Evolutionary conservation across 805 yeast genomes (phyloP), one percentile per base, ranked within the genome.

Genomic region (Sugiyamaella boreocaroliniensis): DNA sequence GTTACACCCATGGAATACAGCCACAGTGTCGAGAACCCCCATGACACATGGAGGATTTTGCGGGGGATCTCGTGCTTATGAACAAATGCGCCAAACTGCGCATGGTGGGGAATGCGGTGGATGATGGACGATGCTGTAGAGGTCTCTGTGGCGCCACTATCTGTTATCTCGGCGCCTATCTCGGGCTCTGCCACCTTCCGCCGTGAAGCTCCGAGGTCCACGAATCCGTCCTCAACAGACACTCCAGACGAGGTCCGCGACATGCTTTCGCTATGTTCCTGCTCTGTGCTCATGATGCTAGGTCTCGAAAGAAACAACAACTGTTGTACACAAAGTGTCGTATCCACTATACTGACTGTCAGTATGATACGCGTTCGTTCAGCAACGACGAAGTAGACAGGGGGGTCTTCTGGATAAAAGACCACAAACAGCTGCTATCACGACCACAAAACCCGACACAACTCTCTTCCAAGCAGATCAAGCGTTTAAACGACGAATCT

Each of bases 1-100:
- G 78, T 76, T 10, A 76, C 71, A 9, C 90, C 89, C 43, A 69
- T 64, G 0, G 85, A 76, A 67, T 89, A 92, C 34, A 88, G 70
- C 61, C 77, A 84, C 41, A 93, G 68, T 1, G 97, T 83, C 43
- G 90, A 60, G 57, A 89, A 77, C 0, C 97, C 99, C 47, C 90
- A 89, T 1, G 93, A 85, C 8, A 92, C 86, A 67, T 93, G 99
- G 55, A 93, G 80, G 2, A 79, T 71, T 68, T 93, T 93, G 63
- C 99, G 79, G 4, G 96, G 95, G 15, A 93, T 73, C 69, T 93
- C 99, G 64, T 93, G 89, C 63, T 85, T 85, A 40, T 83, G 79
- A 48, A 85, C 69, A 61, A 84, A 82, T 43, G 71, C 74, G 14
- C 76, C 75, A 62, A 77, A 76, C 47, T 47, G 57, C 34, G 54